These are phyloP conservation scores for Diaporthe helianthi DNA, from an alignment of 2,329 filamentous ascomycete species.

Conservation along the genomic window DNA sequence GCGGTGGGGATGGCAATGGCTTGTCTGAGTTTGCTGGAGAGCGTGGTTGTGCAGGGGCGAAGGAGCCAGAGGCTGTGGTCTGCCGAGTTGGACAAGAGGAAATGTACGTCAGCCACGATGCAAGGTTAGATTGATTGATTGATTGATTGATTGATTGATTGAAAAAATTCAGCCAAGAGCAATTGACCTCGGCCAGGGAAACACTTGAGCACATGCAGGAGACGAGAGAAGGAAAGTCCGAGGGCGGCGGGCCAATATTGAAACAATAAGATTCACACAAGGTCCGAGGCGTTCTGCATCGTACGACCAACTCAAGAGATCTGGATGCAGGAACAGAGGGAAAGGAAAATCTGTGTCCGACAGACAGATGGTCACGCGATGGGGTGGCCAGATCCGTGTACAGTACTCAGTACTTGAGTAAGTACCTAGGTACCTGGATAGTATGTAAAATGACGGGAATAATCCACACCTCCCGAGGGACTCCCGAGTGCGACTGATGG, in stretches of 20 bases:
- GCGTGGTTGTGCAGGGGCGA: constrained; percentile 41
- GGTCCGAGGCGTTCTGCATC: constrained; percentile 1
- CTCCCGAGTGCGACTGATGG: neutral
- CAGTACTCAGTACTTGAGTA: no score
- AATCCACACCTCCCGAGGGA: neutral
- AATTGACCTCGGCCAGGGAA: neutral
- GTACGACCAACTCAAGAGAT: constrained; percentile 26
- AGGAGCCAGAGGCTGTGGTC: constrained; percentile 36
- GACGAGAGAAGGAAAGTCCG: neutral
- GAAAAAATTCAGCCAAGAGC: neutral
- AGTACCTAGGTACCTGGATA: no score
- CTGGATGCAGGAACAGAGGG: constrained; percentile 25
- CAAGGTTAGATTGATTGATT: constrained; percentile 13
- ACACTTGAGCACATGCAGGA: constrained; percentile 22
- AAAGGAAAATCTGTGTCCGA: constrained; percentile 1
- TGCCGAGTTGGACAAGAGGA: constrained; percentile 36
- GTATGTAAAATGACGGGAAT: constrained; percentile 17
- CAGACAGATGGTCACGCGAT: constrained; percentile 19
- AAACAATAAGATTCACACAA: constrained; percentile 8
- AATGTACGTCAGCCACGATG: constrained; percentile 36
- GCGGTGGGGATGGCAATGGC: constrained; percentile 62
- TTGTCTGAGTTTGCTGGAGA: constrained; percentile 60
- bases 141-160: no score
- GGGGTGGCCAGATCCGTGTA: constrained; percentile 21
- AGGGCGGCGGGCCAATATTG: neutral